Conservation (phyloP, 1,284 basidiomycete species). For the Moesziomyces sp. region DNA sequence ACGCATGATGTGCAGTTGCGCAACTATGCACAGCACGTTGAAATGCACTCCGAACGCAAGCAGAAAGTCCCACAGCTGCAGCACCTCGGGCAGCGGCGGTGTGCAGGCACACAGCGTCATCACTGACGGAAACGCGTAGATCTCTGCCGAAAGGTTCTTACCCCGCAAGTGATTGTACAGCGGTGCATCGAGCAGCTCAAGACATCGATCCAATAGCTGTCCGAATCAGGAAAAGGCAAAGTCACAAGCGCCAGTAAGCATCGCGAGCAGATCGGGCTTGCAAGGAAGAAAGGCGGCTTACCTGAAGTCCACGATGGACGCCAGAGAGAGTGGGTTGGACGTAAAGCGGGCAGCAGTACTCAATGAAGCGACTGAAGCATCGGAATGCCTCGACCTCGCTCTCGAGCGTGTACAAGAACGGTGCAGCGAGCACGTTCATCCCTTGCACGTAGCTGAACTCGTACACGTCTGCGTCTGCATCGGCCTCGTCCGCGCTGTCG, state of each 20-base stretch:
- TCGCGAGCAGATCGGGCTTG: not conserved
- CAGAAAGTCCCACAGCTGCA: slow-evolving; percentile 96
- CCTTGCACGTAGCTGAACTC: slow-evolving; percentile 95
- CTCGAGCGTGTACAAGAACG: slow-evolving; percentile 94
- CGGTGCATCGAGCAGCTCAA: slow-evolving; percentile 88
- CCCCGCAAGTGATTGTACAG: slow-evolving; percentile 82
- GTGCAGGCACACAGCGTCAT: slow-evolving; percentile 96
- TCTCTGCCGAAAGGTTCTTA: slow-evolving; percentile 95
- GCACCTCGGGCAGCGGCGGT: slow-evolving; percentile 90
- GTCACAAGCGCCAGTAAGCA: not conserved
- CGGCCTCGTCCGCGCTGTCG: slow-evolving; percentile 72
- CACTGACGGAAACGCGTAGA: slow-evolving; percentile 96
- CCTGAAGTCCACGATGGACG: slow-evolving; percentile 91
- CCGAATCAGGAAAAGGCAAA: not conserved
- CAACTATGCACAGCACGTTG: slow-evolving; percentile 94
- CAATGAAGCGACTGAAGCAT: slow-evolving; percentile 93
- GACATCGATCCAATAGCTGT: slow-evolving; percentile 88
- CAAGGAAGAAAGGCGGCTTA: slow-evolving; percentile 68
- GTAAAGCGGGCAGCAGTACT: slow-evolving; percentile 89
- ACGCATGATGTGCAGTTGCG: slow-evolving; percentile 88
- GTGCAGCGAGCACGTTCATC: slow-evolving; percentile 97
- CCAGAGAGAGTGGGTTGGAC: slow-evolving; percentile 94
- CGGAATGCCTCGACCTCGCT: slow-evolving; percentile 96
- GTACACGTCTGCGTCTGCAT: slow-evolving; percentile 62
- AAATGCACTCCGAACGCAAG: slow-evolving; percentile 94